Conservation (phyloP, 75 land plant species). For the Sequoiadendron giganteum region DNA sequence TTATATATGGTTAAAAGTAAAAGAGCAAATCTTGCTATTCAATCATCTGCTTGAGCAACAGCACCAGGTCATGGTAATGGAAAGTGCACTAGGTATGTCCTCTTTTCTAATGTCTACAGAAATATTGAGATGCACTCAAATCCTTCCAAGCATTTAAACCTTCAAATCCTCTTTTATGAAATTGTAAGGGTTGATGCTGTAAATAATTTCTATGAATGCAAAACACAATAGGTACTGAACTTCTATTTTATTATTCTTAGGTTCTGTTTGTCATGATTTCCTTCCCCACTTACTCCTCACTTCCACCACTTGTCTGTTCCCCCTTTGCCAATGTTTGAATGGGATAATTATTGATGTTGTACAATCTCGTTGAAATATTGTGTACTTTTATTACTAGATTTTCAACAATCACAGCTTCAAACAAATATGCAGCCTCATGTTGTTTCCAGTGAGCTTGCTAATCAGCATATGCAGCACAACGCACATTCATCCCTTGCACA, state of each 20-base stretch:
- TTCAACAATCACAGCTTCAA: slow-evolving; percentile 1
- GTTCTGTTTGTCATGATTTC: background rate
- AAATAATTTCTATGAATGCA: background rate
- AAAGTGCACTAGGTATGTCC: slow-evolving; percentile 6
- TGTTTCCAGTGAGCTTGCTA: background rate
- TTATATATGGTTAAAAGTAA: slow-evolving; percentile 39
- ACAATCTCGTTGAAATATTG: background rate
- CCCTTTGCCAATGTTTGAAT: background rate
- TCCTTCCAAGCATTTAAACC: background rate
- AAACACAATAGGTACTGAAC: background rate
- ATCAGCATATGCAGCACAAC: background rate
- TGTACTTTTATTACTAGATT: background rate
- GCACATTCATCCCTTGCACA: background rate
- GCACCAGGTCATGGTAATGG: slow-evolving; percentile 30
- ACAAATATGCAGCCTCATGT: slow-evolving; percentile 7
- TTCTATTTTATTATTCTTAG: background rate
- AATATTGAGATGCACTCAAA: background rate
- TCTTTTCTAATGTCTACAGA: background rate
- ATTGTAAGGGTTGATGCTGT: background rate
- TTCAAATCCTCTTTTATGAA: background rate
- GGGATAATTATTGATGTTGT: background rate
- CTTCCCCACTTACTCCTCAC: background rate
- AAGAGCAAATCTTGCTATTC: slow-evolving; percentile 44
- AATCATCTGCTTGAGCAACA: slow-evolving; percentile 48
- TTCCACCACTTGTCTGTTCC: background rate